phyloP scores from a whole-genome alignment of 2,329 filamentous ascomycete genomes.

The Scortechinia acanthostroma region DNA sequence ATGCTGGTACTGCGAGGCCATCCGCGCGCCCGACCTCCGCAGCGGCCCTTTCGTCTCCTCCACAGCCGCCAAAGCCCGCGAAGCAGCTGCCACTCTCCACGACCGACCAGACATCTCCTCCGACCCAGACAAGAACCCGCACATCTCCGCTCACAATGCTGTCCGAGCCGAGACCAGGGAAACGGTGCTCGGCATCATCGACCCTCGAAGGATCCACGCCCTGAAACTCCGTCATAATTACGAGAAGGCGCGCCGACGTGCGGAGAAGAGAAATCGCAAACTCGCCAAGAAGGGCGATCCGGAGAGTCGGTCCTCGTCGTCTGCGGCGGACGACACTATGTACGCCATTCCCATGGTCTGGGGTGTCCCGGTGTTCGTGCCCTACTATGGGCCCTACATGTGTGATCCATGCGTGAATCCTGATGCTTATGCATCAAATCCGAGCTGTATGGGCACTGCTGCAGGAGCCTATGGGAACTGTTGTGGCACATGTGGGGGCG shows the following conservation, averaged over 20 bases:
- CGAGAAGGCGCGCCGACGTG: constrained; percentile 38
- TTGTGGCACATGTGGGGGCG: background rate
- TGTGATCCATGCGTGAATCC: background rate
- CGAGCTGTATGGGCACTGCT: background rate
- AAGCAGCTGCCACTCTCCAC: constrained; percentile 1
- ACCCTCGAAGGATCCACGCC: too few relatives aligned
- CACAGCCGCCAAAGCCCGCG: constrained; percentile 6
- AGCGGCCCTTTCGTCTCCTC: constrained; percentile 25
- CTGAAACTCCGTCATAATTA: constrained; percentile 47
- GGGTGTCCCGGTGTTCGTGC: background rate
- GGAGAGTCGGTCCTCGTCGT: background rate
- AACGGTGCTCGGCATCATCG: constrained; percentile 14
- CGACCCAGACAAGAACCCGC: constrained; percentile 47
- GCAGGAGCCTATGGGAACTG: background rate
- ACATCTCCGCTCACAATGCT: constrained; percentile 70
- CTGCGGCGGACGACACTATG: background rate
- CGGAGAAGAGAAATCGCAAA: constrained; percentile 37
- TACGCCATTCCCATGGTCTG: background rate
- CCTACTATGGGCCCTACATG: constrained; percentile 1
- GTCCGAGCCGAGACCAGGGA: constrained; percentile 29
- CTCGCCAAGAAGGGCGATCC: background rate
- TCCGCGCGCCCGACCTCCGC: constrained; percentile 47
- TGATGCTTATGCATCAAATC: background rate
- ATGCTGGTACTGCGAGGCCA: constrained; percentile 78
- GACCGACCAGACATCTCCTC: constrained; percentile 31